Evolutionary conservation across 352 stramenopile genomes (phyloP).

Genomic region (Globisporangium acanthophoron): DNA sequence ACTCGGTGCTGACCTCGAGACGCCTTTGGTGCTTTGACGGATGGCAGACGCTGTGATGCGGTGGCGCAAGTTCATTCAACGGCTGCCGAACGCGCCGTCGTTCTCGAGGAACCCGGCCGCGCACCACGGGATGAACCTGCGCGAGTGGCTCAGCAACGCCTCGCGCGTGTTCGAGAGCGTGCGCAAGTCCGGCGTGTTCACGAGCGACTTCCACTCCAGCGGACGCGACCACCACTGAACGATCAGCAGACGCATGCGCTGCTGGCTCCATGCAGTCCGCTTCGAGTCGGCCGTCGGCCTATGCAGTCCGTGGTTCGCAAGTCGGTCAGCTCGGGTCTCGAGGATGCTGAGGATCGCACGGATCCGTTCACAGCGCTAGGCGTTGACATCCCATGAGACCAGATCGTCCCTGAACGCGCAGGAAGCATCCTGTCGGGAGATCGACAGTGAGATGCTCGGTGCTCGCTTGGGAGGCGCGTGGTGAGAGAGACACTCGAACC

Average conservation of each 20-base stretch:
- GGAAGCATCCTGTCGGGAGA: background rate
- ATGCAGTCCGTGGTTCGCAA: background rate
- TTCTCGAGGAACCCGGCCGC: constrained; percentile 12
- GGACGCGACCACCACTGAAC: constrained; percentile 34
- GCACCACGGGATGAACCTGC: constrained; percentile 34
- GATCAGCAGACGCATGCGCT: background rate
- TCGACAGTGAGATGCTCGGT: too few relatives aligned
- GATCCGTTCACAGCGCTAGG: too few relatives aligned
- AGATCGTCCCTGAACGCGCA: too few relatives aligned
- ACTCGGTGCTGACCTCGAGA: background rate
- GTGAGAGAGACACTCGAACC: background rate
- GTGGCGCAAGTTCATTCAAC: constrained; percentile 14
- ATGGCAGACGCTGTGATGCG: constrained; percentile 4
- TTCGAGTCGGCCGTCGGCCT: too few relatives aligned
- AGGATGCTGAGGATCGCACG: background rate
- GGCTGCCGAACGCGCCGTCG: constrained; percentile 15
- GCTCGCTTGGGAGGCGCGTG: too few relatives aligned
- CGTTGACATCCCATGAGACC: too few relatives aligned
- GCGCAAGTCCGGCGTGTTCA: constrained; percentile 58
- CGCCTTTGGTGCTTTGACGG: background rate
- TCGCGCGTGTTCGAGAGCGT: constrained; percentile 64
- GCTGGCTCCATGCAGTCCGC: background rate
- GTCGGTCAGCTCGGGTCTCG: background rate
- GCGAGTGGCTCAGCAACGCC: constrained; percentile 72
- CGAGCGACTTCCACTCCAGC: constrained; percentile 33